These are phyloP conservation scores for Termitomyces sp. DNA, from an alignment of 768 basidiomycete species.

Conservation along the genomic window DNA sequence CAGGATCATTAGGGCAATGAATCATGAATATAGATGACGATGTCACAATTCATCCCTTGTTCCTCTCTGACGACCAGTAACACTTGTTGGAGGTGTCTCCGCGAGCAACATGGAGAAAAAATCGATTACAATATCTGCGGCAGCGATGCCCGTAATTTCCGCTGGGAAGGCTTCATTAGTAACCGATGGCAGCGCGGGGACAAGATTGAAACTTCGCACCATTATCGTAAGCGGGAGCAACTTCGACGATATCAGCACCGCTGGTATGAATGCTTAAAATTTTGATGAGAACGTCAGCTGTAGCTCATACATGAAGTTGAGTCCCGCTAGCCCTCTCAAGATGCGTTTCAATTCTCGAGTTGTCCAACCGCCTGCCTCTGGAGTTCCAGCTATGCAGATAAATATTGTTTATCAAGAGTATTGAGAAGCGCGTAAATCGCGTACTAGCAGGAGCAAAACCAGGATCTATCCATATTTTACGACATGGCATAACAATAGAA, in stretches of 20 bases:
- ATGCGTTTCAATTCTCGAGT: conserved; percentile 78
- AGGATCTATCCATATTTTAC: conserved; percentile 42
- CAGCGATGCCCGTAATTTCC: conserved; percentile 63
- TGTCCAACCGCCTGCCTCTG: conserved; percentile 83
- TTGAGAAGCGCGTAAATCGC: conserved; percentile 17
- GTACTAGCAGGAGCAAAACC: conserved; percentile 73
- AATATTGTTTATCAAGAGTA: neutral
- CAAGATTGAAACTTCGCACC: conserved; percentile 31
- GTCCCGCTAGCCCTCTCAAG: conserved; percentile 68
- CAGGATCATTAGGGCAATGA: neutral
- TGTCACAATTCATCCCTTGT: conserved; percentile 10
- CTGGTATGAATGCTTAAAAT: conserved; percentile 23
- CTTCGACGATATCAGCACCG: conserved; percentile 70
- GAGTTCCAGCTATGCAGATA: conserved; percentile 60
- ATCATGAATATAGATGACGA: neutral
- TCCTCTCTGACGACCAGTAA: neutral
- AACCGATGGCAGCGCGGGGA: neutral
- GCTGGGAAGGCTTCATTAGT: conserved; percentile 26
- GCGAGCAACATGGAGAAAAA: conserved; percentile 57
- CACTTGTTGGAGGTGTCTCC: conserved; percentile 26
- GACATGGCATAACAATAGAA: neutral
- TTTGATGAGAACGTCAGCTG: neutral
- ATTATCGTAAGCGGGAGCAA: conserved; percentile 68
- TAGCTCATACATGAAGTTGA: conserved; percentile 70
- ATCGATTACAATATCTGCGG: conserved; percentile 65